Base-by-base conservation (phyloP, 1,284 basidiomycete genomes). In the Trametes hirsuta region DNA sequence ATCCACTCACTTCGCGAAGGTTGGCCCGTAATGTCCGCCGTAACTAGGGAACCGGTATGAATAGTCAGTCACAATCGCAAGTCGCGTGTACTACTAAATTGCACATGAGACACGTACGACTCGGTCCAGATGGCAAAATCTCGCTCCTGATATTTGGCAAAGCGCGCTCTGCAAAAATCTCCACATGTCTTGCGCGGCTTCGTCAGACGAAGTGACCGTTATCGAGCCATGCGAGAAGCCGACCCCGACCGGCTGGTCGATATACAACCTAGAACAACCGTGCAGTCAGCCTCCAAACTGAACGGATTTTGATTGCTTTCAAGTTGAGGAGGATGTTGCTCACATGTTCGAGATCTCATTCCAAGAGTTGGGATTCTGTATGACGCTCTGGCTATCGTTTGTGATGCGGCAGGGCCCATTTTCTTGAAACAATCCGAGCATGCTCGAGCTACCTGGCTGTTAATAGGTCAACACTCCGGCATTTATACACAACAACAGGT, bases 381-480 rank as follows among this genome's bases (percentile, higher is more conserved):
- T 75, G 21, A 85, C 81, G 30, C 79, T 74, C 2, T 73, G 78
- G 59, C 79, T 83, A 61, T 87, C 83, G 51, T 84, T 84, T 44
- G 77, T 82, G 63, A 87, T 84, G 11, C 81, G 77, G 71, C 87
- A 90, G 2, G 88, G 85, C 2, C 85, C 84, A 47, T 81, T 74
- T 67, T 87, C 87, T 63, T 88, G 86, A 67, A 89, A 81, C 12
- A 90, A 76, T n/a, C 88, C 87, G 49, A 88, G 81, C 83, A 88
- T 87, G 53, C 82, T 84, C 6, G 84, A 87, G 64, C 81, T 84
- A 61, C 87, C 88, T 4, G 87, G 85, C 80, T 78, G 76, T 58
- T 6, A 22, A 36, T 10, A 41, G 1, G 39, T 52, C n/a, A 15
- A 5, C 8, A 12, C 30, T 36, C n/a, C 30, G 25, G 41, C n/a